Conservation (phyloP, 148 eudicot genomes). For the Arctostaphylos glauca region DNA sequence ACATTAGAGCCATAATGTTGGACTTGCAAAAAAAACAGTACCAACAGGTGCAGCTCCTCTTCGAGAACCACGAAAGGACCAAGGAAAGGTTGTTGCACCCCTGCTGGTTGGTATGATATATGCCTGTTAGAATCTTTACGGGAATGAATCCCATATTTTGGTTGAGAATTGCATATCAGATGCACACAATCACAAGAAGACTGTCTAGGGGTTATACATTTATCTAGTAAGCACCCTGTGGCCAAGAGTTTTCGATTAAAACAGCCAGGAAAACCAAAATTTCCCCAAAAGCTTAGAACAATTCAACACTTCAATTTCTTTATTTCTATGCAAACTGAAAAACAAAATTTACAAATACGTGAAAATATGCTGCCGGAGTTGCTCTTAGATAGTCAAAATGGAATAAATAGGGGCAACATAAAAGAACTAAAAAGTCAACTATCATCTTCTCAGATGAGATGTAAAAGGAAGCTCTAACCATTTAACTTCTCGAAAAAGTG, state of each 20-base stretch:
- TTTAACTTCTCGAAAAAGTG: not conserved
- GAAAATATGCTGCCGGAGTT: slow-evolving; percentile 1
- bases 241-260: not conserved
- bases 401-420: not conserved
- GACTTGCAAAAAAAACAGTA: no score
- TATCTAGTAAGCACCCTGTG: not conserved
- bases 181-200: not conserved
- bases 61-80: no score
- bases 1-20: not conserved
- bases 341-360: not conserved
- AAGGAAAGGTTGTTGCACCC: no score
- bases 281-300: not conserved
- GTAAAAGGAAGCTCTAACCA: slow-evolving; percentile 8
- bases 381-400: not conserved
- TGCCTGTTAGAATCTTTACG: no score
- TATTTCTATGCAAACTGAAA: slow-evolving; percentile 13
- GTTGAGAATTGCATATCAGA: not conserved
- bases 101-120: no score
- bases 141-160: no score
- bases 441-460: not conserved
- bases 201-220: not conserved
- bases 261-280: slow-evolving; percentile 1
- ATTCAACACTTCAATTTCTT: slow-evolving; percentile 2
- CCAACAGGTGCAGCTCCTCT: no score
- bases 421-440: not conserved